Conservation (phyloP, 2,329 filamentous ascomycete genomes). For the Talaromyces sp. region DNA sequence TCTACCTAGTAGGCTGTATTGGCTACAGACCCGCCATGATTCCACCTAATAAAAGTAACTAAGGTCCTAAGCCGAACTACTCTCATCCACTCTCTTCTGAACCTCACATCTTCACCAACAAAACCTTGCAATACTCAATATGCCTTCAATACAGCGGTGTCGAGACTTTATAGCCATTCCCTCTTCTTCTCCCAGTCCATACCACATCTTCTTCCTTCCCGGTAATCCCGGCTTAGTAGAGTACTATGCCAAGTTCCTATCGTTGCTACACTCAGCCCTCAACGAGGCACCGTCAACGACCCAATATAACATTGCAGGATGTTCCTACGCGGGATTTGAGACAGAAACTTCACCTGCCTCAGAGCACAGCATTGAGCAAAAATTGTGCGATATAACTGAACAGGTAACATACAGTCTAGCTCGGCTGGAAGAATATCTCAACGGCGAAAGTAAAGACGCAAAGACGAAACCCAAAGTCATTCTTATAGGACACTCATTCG, state of each 20-base stretch:
- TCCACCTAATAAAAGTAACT: background rate
- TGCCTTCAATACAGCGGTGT: background rate
- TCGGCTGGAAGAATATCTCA: conserved; percentile 1
- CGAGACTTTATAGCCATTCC: conserved; percentile 8
- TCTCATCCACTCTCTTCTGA: background rate
- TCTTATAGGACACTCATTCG: conserved; percentile 16
- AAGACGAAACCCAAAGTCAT: conserved; percentile 13
- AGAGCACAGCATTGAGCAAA: background rate
- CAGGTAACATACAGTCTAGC: conserved; percentile 9
- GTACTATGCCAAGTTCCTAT: conserved; percentile 16
- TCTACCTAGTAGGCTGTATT: too few species aligned
- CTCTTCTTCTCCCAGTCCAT: background rate
- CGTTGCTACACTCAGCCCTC: conserved; percentile 2
- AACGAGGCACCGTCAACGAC: background rate
- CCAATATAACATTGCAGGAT: conserved; percentile 13
- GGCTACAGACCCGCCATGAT: background rate
- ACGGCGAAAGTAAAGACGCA: background rate
- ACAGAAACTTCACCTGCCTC: background rate
- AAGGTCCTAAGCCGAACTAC: too few species aligned
- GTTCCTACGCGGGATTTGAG: conserved; percentile 15
- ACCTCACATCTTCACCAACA: background rate
- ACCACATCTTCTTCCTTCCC: conserved; percentile 19
- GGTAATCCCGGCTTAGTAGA: conserved; percentile 18
- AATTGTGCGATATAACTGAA: conserved; percentile 11
- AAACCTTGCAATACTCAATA: background rate